These are phyloP conservation scores for Phaeolepiota aurea DNA, from an alignment of 768 basidiomycete species.

Conservation along the genomic window DNA sequence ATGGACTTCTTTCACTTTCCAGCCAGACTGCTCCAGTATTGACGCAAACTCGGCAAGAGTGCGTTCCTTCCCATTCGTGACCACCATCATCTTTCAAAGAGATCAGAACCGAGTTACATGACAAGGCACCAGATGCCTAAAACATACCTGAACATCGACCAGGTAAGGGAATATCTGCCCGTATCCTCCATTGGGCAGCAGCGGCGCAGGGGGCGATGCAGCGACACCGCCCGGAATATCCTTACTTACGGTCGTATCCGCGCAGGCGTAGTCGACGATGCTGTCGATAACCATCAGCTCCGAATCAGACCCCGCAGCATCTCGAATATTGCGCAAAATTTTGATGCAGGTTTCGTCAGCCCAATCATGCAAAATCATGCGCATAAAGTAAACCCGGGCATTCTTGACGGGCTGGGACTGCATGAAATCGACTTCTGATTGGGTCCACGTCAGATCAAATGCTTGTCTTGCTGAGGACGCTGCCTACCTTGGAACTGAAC, in stretches of 20 bases:
- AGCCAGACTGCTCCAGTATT: neutral
- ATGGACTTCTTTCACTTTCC: neutral
- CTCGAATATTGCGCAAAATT: slow-evolving; percentile 16
- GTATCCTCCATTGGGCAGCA: neutral
- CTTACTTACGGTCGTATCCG: neutral
- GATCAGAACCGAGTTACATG: neutral
- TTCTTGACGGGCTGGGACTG: slow-evolving; percentile 16
- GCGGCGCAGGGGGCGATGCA: neutral
- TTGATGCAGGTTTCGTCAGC: slow-evolving; percentile 11
- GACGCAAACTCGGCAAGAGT: neutral
- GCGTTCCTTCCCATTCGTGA: neutral
- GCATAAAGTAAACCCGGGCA: slow-evolving; percentile 17
- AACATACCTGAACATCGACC: neutral
- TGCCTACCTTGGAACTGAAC: slow-evolving; percentile 18
- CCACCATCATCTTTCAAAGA: neutral
- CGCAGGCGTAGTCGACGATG: slow-evolving; percentile 11
- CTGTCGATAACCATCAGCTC: slow-evolving; percentile 19
- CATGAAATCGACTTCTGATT: slow-evolving; percentile 22
- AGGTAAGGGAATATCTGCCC: neutral
- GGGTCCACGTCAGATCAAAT: neutral
- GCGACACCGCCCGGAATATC: neutral
- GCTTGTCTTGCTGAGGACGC: neutral
- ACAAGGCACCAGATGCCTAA: neutral
- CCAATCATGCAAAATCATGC: slow-evolving; percentile 25
- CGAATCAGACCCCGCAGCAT: slow-evolving; percentile 12